phyloP scores from a whole-genome alignment of 306 rosid genomes.

The Amphicarpaea edgeworthii region DNA sequence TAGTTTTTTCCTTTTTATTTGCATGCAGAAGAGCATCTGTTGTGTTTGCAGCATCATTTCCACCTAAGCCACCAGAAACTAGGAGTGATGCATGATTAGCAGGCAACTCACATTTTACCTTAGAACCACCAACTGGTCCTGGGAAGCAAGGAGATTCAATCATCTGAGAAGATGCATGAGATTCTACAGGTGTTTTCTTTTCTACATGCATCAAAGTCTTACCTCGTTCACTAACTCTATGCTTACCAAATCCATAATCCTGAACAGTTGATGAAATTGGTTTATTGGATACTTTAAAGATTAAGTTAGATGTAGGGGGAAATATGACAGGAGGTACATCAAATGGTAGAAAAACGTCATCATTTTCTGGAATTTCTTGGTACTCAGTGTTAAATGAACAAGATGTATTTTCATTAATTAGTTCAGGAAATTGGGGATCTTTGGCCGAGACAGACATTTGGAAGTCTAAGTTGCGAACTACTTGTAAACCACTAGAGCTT shows the following conservation, averaged over 20 bases:
- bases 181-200: conserved; percentile 55
- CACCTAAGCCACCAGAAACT: conserved; percentile 50
- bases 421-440: conserved; percentile 62
- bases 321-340: conserved; percentile 51
- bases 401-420: conserved; percentile 53
- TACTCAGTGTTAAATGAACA: conserved; percentile 78
- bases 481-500: conserved; percentile 47
- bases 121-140: conserved; percentile 53
- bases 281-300: conserved; percentile 47
- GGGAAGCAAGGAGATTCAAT: conserved; percentile 52
- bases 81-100: conserved; percentile 47
- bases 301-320: conserved; percentile 40
- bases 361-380: conserved; percentile 83
- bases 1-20: conserved; percentile 53
- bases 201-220: conserved; percentile 55
- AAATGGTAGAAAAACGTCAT: conserved; percentile 72
- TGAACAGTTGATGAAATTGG: conserved; percentile 53
- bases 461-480: conserved; percentile 52
- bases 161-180: conserved; percentile 55
- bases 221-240: conserved; percentile 53
- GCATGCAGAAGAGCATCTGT: conserved; percentile 45
- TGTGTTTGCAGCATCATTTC: conserved; percentile 49
- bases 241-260: conserved; percentile 50
- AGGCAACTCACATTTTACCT: conserved; percentile 53
- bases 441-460: conserved; percentile 51